These are phyloP conservation scores for Xylariaceae sp. DNA, from an alignment of 2,329 filamentous ascomycete species.

Conservation along the genomic window DNA sequence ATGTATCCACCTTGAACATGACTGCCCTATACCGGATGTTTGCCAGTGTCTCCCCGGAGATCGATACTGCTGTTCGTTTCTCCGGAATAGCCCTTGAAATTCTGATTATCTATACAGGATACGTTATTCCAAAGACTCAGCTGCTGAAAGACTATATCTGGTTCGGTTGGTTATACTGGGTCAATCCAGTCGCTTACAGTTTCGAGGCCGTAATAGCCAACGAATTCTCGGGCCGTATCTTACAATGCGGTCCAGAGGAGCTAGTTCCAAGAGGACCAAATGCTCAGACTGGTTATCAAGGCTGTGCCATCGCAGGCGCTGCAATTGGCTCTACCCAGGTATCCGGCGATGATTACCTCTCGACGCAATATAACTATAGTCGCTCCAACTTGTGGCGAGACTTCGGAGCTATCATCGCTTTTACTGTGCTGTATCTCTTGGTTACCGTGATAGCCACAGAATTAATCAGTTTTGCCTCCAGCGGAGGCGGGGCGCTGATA, in stretches of 20 bases:
- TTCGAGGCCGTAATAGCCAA: slow-evolving; percentile 59
- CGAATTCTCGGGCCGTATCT: slow-evolving; percentile 50
- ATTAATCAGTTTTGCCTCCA: slow-evolving; percentile 56
- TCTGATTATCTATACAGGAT: slow-evolving; percentile 65
- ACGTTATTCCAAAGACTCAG: slow-evolving; percentile 55
- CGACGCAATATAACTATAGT: slow-evolving; percentile 49
- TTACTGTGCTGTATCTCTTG: slow-evolving; percentile 68
- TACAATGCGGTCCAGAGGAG: slow-evolving; percentile 43
- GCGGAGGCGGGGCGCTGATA: slow-evolving; percentile 64
- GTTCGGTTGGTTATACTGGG: slow-evolving; percentile 64
- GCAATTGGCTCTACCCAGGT: slow-evolving; percentile 45
- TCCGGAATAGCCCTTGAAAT: slow-evolving; percentile 54
- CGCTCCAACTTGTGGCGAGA: slow-evolving; percentile 66
- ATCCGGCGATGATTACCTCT: slow-evolving; percentile 53
- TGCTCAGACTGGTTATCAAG: slow-evolving; percentile 41
- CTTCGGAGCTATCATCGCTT: slow-evolving; percentile 73
- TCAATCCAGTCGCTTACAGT: slow-evolving; percentile 62
- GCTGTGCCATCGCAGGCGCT: slow-evolving; percentile 54
- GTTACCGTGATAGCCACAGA: slow-evolving; percentile 70
- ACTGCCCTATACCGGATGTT: slow-evolving; percentile 33
- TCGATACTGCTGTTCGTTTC: slow-evolving; percentile 60
- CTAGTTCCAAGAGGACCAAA: slow-evolving; percentile 44
- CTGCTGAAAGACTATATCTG: slow-evolving; percentile 60
- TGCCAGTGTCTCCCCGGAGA: slow-evolving; percentile 29
- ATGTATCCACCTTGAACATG: slow-evolving; percentile 26